A percentile compares a stretch with the other conserved stretches of the same genome.
phyloP scores from a whole-genome alignment of 1,284 basidiomycete species.

The Bjerkandera adusta region DNA sequence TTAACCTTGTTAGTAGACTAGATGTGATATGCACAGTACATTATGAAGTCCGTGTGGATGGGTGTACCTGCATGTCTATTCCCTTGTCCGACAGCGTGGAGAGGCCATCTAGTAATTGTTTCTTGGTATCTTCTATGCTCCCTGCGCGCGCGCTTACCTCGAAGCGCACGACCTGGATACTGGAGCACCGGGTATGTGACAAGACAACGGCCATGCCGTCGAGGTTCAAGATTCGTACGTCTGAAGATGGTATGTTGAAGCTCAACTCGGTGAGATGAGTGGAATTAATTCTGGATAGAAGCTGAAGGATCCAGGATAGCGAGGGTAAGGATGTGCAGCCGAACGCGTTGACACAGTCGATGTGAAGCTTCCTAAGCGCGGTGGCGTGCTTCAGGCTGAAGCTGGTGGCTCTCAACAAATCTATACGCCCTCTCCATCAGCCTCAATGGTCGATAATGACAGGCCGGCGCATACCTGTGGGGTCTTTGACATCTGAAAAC shows the following conservation, averaged over 20 bases:
- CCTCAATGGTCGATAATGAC: not conserved
- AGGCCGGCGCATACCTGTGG: conserved; percentile 19
- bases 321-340: conserved; percentile 17
- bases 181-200: conserved; percentile 15
- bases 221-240: conserved; percentile 20
- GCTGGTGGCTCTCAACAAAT: conserved; percentile 18
- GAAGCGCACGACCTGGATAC: conserved; percentile 15
- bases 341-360: conserved; percentile 15
- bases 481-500: conserved; percentile 22
- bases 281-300: conserved; percentile 22
- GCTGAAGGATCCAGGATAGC: conserved; percentile 25
- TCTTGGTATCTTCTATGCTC: conserved; percentile 3
- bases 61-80: not conserved
- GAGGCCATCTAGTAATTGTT: conserved; percentile 1
- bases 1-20: no score
- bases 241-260: conserved; percentile 15
- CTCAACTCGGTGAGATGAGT: conserved; percentile 15
- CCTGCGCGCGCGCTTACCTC: conserved; percentile 13
- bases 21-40: no score
- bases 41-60: no score
- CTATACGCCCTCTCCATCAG: conserved; percentile 9
- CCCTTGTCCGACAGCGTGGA: conserved; percentile 5
- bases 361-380: conserved; percentile 17
- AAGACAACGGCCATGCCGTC: conserved; percentile 25
- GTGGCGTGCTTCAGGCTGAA: conserved; percentile 18